Percentiles rank a stretch among this genome's conserved stretches.
Evolutionary conservation across 1,284 basidiomycete genomes (phyloP).

Genomic region (Anthracocystis walkeri): DNA sequence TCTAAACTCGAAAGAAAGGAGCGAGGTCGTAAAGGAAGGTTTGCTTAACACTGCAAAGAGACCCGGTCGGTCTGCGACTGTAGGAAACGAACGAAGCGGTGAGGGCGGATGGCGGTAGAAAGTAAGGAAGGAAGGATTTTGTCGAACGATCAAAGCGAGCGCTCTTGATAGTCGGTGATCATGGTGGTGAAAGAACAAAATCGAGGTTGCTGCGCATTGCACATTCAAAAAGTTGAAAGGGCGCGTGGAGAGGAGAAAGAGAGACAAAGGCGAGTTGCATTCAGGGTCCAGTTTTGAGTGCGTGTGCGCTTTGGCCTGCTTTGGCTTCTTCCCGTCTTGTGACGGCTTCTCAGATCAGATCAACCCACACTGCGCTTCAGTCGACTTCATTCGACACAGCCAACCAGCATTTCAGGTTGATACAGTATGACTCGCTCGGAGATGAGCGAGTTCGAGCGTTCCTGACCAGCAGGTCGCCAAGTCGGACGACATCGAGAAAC

Average conservation of each 20-base stretch:
- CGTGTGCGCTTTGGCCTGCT: constrained; percentile 3
- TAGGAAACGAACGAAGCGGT: neutral
- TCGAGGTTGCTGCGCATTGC: constrained; percentile 11
- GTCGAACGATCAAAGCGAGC: neutral
- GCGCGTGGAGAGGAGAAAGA: neutral
- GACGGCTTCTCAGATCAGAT: neutral
- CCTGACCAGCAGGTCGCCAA: too few species aligned
- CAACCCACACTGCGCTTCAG: neutral
- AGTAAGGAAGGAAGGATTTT: neutral
- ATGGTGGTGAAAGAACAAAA: neutral
- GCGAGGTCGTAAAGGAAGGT: neutral
- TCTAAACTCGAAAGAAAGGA: neutral
- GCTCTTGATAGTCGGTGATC: neutral
- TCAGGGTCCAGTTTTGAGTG: constrained; percentile 15
- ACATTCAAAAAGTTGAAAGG: neutral
- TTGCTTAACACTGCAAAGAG: neutral
- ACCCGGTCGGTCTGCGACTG: neutral
- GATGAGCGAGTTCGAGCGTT: too few species aligned
- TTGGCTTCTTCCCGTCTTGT: neutral
- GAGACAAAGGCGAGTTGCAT: constrained; percentile 12
- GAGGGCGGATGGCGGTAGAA: neutral
- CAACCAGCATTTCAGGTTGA: neutral
- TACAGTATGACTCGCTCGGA: neutral
- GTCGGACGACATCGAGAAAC: too few species aligned
- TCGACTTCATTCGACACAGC: neutral